Percentiles rank a stretch among this genome's conserved stretches.
Evolutionary conservation across 2,329 filamentous ascomycete genomes (phyloP).

Genomic region (Aspergillus sp.): DNA sequence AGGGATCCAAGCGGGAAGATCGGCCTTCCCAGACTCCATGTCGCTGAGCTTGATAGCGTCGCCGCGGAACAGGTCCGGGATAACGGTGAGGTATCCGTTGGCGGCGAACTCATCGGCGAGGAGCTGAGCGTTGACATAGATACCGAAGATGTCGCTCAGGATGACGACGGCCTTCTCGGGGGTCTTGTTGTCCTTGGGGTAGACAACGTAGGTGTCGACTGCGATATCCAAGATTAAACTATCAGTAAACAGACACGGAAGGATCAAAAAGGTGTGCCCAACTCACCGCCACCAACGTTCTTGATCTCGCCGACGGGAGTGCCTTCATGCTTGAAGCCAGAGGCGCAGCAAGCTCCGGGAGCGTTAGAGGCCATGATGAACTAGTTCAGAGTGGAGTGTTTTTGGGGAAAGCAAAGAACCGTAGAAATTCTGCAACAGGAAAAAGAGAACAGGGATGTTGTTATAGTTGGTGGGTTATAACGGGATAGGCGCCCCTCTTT

Average conservation of each 20-base stretch:
- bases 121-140: slow-evolving; percentile 60
- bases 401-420: neutral
- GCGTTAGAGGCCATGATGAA: slow-evolving; percentile 52
- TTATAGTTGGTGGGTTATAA: neutral
- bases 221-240: neutral
- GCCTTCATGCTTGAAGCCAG: slow-evolving; percentile 54
- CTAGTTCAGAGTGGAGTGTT: slow-evolving; percentile 4
- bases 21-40: slow-evolving; percentile 45
- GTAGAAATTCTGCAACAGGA: neutral
- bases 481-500: slow-evolving; percentile 6
- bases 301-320: slow-evolving; percentile 48
- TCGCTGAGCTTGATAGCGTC: slow-evolving; percentile 59
- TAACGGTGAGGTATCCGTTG: slow-evolving; percentile 67
- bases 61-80: slow-evolving; percentile 71
- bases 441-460: neutral
- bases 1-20: slow-evolving; percentile 52
- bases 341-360: slow-evolving; percentile 48
- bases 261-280: neutral
- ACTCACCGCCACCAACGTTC: slow-evolving; percentile 47
- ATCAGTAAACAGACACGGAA: neutral
- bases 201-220: slow-evolving; percentile 58
- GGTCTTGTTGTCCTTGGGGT: slow-evolving; percentile 52
- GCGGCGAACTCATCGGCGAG: slow-evolving; percentile 74
- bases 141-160: slow-evolving; percentile 59
- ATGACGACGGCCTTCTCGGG: slow-evolving; percentile 57